A percentile compares a stretch with the other conserved stretches of the same genome.
These are phyloP conservation scores for Akebia trifoliata DNA, from an alignment of 164 flowering plant species.

Conservation along the genomic window DNA sequence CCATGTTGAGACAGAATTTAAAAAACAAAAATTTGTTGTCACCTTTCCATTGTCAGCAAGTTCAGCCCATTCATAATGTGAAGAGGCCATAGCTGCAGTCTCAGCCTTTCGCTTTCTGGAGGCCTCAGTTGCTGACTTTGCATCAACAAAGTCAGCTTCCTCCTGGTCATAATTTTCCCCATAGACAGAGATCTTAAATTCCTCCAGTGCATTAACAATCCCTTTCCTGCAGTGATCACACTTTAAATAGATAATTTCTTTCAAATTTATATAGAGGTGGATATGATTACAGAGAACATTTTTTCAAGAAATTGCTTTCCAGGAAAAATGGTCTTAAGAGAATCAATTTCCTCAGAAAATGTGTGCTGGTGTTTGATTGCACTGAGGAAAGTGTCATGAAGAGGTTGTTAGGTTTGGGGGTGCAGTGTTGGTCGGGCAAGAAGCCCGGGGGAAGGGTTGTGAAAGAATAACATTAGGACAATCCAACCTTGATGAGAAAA, in stretches of 20 bases:
- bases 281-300: too few relatives aligned
- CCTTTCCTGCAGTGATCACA: conserved; percentile 51
- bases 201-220: conserved; percentile 67
- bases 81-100: conserved; percentile 42
- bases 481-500: too few relatives aligned
- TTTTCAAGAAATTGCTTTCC: too few relatives aligned
- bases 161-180: conserved; percentile 69
- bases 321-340: too few relatives aligned
- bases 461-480: too few relatives aligned
- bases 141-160: conserved; percentile 17
- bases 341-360: too few relatives aligned
- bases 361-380: too few relatives aligned
- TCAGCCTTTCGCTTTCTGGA: conserved; percentile 81
- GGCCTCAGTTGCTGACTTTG: conserved; percentile 34
- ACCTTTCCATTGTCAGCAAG: conserved; percentile 92
- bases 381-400: too few relatives aligned
- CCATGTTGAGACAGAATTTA: too few relatives aligned
- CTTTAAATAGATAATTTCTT: neutral
- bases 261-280: neutral
- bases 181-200: conserved; percentile 74
- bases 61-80: conserved; percentile 68
- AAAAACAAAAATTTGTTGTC: conserved; percentile 5
- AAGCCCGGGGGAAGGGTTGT: too few relatives aligned
- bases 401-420: too few relatives aligned
- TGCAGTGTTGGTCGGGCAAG: too few relatives aligned